These are phyloP conservation scores for Apiospora phragmitis DNA, from an alignment of 2,329 filamentous ascomycete species.

Conservation along the genomic window DNA sequence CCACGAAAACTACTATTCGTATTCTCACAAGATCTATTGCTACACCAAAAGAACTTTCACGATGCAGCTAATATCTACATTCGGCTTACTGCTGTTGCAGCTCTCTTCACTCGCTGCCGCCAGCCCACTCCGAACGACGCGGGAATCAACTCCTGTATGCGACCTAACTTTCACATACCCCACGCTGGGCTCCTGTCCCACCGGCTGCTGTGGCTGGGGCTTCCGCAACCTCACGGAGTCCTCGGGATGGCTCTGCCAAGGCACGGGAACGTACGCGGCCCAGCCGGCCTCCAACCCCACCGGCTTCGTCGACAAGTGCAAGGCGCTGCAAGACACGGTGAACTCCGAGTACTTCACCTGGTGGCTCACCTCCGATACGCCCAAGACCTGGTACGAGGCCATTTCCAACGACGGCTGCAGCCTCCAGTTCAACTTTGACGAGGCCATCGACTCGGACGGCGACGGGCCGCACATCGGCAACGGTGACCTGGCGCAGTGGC, in stretches of 20 bases:
- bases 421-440: background rate
- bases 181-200: background rate
- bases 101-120: background rate
- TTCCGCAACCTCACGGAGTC: background rate
- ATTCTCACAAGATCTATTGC: no score
- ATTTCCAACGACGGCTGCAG: background rate
- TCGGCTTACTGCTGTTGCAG: constrained; percentile 2
- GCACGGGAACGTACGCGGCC: background rate
- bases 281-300: background rate
- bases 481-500: background rate
- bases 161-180: background rate
- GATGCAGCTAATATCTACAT: background rate
- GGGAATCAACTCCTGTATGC: background rate
- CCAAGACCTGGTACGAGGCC: background rate
- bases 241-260: background rate
- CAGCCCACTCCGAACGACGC: background rate
- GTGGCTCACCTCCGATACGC: background rate
- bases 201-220: constrained; percentile 5
- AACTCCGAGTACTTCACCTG: background rate
- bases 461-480: background rate
- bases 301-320: background rate
- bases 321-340: background rate
- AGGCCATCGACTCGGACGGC: background rate
- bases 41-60: background rate
- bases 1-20: background rate